Conservation (phyloP, 208 protist species). For the Acanthamoeba royreba region DNA sequence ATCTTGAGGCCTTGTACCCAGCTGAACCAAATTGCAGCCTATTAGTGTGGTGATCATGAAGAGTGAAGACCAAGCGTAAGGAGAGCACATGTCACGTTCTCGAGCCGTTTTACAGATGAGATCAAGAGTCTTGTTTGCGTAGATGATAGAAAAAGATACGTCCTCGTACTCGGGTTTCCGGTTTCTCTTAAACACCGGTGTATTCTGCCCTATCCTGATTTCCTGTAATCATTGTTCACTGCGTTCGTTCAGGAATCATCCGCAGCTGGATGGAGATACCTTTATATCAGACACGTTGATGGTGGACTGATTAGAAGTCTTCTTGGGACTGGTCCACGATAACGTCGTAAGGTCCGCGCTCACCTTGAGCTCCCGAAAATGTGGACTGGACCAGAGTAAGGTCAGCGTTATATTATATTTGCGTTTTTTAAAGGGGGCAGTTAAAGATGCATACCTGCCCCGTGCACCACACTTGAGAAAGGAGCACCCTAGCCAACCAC, state of each 20-base stretch:
- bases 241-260: background rate
- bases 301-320: background rate
- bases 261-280: background rate
- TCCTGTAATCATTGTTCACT: background rate
- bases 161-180: background rate
- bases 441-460: background rate
- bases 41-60: background rate
- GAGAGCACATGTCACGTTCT: background rate
- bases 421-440: background rate
- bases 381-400: background rate
- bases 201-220: background rate
- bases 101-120: background rate
- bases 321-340: constrained; percentile 16
- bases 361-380: background rate
- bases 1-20: constrained; percentile 7
- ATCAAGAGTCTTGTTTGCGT: background rate
- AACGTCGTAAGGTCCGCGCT: background rate
- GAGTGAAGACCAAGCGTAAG: background rate
- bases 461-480: background rate
- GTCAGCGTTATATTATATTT: background rate
- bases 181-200: background rate
- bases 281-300: background rate
- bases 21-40: background rate
- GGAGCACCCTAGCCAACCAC: background rate
- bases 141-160: constrained; percentile 14